Percentiles rank a stretch among this genome's conserved stretches.
These are phyloP conservation scores for Abrus precatorius DNA, from an alignment of 306 rosid genomes.

Conservation along the genomic window DNA sequence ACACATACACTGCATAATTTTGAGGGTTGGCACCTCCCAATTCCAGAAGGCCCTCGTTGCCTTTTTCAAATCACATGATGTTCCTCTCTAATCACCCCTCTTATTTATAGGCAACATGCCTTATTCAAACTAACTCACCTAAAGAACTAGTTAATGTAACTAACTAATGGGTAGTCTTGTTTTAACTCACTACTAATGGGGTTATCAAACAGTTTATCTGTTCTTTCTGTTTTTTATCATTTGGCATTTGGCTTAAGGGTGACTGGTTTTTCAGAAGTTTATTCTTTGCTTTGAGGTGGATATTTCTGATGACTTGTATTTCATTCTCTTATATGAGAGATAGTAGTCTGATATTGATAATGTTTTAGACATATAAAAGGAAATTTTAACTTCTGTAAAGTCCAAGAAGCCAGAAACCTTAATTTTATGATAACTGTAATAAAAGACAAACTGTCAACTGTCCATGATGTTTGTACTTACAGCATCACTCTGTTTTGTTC, in stretches of 20 bases:
- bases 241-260: not conserved
- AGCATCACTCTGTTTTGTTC: not conserved
- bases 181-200: no score
- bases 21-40: no score
- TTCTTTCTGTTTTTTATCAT: not conserved
- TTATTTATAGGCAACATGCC: no score
- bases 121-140: no score
- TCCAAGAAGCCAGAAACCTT: not conserved
- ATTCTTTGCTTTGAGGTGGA: slow-evolving; percentile 16
- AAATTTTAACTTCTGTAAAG: not conserved
- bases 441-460: slow-evolving; percentile 12
- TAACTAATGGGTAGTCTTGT: no score
- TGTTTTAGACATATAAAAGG: not conserved
- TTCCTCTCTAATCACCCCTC: no score
- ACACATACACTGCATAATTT: no score
- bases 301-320: not conserved
- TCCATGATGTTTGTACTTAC: slow-evolving; percentile 1
- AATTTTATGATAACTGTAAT: not conserved
- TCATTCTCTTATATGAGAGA: slow-evolving; percentile 5
- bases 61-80: no score
- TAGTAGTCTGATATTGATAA: not conserved
- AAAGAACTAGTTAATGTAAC: no score
- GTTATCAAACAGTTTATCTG: not conserved
- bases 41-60: no score
- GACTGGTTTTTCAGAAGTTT: not conserved